These are phyloP conservation scores for Malbranchea cinnamomea DNA, from an alignment of 2,329 filamentous ascomycete species.

Conservation along the genomic window DNA sequence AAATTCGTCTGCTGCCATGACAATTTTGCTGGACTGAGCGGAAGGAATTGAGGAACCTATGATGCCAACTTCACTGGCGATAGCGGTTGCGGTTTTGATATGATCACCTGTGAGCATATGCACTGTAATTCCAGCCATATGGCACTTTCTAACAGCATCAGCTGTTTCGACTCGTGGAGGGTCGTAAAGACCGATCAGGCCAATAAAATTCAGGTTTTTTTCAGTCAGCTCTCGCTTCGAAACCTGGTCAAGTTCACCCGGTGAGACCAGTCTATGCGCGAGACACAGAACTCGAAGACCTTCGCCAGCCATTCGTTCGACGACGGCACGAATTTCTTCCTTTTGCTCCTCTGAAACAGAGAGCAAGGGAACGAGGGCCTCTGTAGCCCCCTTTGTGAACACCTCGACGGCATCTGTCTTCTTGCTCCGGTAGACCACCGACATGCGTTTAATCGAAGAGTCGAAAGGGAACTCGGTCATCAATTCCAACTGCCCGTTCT, in stretches of 20 bases:
- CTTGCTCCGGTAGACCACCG: conserved; percentile 39
- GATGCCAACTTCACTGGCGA: conserved; percentile 62
- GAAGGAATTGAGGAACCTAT: conserved; percentile 33
- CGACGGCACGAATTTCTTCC: conserved; percentile 42
- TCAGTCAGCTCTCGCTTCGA: conserved; percentile 46
- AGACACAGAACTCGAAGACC: conserved; percentile 44
- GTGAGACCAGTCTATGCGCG: conserved; percentile 17
- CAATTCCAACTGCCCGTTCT: conserved; percentile 32
- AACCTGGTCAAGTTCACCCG: conserved; percentile 30
- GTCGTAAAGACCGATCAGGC: conserved; percentile 67
- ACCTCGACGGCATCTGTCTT: conserved; percentile 7
- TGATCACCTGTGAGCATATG: conserved; percentile 71
- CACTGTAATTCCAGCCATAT: conserved; percentile 54
- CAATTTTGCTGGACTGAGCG: conserved; percentile 45
- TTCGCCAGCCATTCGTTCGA: conserved; percentile 45
- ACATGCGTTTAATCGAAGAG: conserved; percentile 55
- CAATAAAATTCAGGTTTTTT: conserved; percentile 50
- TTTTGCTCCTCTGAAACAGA: conserved; percentile 37
- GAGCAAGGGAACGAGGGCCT: conserved; percentile 46
- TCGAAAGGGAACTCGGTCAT: conserved; percentile 53
- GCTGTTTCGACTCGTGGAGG: conserved; percentile 64
- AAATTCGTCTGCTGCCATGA: conserved; percentile 58
- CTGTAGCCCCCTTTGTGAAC: conserved; percentile 41
- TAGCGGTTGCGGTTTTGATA: conserved; percentile 58
- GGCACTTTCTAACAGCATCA: conserved; percentile 49